Evolutionary conservation across 495 filamentous ascomycete genomes (phyloP).

Genomic region (Penicillium desertorum): DNA sequence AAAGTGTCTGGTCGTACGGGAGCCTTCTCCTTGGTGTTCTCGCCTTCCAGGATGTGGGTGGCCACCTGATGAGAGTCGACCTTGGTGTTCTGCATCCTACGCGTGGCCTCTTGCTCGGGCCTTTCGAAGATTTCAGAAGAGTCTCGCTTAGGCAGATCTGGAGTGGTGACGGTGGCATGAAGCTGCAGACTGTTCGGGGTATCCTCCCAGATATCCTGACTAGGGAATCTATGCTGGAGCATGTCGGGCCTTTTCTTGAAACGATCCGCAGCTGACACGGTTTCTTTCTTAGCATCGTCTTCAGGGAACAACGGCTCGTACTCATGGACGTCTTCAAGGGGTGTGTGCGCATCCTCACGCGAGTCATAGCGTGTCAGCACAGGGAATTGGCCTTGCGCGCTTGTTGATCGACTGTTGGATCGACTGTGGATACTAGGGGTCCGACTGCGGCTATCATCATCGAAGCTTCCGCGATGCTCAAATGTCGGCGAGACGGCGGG

Average conservation of each 20-base stretch:
- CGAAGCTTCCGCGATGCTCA: slow-evolving; percentile 57
- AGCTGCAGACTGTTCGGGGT: slow-evolving; percentile 83
- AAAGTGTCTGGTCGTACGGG: slow-evolving; percentile 48
- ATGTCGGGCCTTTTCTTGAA: slow-evolving; percentile 61
- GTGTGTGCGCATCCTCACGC: slow-evolving; percentile 59
- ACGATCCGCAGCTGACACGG: slow-evolving; percentile 57
- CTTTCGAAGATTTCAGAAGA: slow-evolving; percentile 48
- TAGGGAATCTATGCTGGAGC: slow-evolving; percentile 79
- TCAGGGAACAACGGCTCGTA: slow-evolving; percentile 96
- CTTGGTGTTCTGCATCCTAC: slow-evolving; percentile 49
- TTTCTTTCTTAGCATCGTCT: slow-evolving; percentile 62
- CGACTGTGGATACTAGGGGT: slow-evolving; percentile 62
- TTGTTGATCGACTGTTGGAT: slow-evolving; percentile 69
- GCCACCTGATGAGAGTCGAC: slow-evolving; percentile 49
- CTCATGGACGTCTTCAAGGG: slow-evolving; percentile 86
- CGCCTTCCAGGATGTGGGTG: slow-evolving; percentile 38
- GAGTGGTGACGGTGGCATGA: slow-evolving; percentile 80
- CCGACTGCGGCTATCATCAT: slow-evolving; percentile 54
- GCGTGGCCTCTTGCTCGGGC: slow-evolving; percentile 55
- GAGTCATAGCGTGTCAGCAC: slow-evolving; percentile 51
- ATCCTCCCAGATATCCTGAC: slow-evolving; percentile 96
- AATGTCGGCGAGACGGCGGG: slow-evolving; percentile 72
- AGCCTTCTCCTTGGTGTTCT: slow-evolving; percentile 40
- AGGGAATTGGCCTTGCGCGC: slow-evolving; percentile 52
- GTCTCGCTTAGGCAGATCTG: slow-evolving; percentile 51